Evolutionary conservation across 2,329 filamentous ascomycete genomes (phyloP), one percentile per base, ranked within the genome.

Genomic region (Fulvia fulva): DNA sequence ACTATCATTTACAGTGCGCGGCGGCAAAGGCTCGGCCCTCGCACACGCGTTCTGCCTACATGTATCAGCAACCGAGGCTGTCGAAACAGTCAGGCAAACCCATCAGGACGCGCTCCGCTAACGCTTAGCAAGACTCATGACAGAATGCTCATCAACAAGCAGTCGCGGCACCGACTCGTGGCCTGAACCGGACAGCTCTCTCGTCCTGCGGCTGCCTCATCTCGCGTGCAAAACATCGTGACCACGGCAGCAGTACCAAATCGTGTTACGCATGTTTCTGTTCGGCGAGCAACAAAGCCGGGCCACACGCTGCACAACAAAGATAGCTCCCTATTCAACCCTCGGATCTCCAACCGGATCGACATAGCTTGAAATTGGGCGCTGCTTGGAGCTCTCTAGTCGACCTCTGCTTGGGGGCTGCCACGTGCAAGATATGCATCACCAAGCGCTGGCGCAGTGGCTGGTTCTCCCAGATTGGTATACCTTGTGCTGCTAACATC

Each of bases 301-400:
- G 56, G 21, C 25, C 53, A 51, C 28, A 45, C 49, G 47, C 53
- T 58, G 61, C 53, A 51, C 46, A 58, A 60, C 61, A 59, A 60
- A 62, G 58, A 64, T 64, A 61, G 60, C 51, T 56, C 54, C 45
- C 59, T 41, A 53, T 30, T 56, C 37, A 53, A 28, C 47, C 57
- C 56, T 63, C 67, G 67, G 67, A 56, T 60, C 59, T 54, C 51
- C 61, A 60, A 58, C 63, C 65, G 65, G 65, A 68, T 68, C 65
- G 58, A 63, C 65, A 58, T 61, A 65, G 59, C 63, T 66, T 59
- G 57, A 57, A 34, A 53, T 52, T 60, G 57, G 55, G 55, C 51
- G 56, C 56, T 19, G 21, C 46, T 60, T 51, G 51, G 45, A 60
- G 43, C 63, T 55, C 55, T 54, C 60, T 62, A 58, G 50, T 58